Percentiles rank a stretch among this genome's conserved stretches.
These are phyloP conservation scores for Talaromyces sp. DNA, from an alignment of 2,329 filamentous ascomycete species.

Conservation along the genomic window DNA sequence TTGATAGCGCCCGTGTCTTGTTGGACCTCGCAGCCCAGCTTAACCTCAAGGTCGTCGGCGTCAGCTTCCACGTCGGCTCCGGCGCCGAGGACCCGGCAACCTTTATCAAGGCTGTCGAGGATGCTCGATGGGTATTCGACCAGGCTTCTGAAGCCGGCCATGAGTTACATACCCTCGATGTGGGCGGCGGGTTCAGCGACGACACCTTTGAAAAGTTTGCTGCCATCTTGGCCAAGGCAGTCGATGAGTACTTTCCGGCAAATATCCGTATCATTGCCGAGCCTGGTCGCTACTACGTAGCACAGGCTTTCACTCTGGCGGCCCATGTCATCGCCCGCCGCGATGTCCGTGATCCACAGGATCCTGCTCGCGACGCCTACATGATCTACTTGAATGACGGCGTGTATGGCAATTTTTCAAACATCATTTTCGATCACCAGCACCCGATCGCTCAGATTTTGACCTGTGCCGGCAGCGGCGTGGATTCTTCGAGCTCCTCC, in stretches of 20 bases:
- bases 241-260: constrained; percentile 84
- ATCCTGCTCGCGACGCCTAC: constrained; percentile 54
- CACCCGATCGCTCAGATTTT: constrained; percentile 80
- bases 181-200: constrained; percentile 86
- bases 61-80: constrained; percentile 97
- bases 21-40: constrained; percentile 75
- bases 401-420: constrained; percentile 96
- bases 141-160: constrained; percentile 73
- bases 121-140: constrained; percentile 84
- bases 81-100: constrained; percentile 90
- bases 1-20: constrained; percentile 73
- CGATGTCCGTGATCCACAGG: constrained; percentile 67
- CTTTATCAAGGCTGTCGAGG: constrained; percentile 84
- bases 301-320: constrained; percentile 86
- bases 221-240: constrained; percentile 66
- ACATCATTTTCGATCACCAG: constrained; percentile 99
- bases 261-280: constrained; percentile 86
- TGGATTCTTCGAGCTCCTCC: constrained; percentile 10
- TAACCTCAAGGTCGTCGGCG: constrained; percentile 84
- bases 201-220: constrained; percentile 93
- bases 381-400: constrained; percentile 99
- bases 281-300: constrained; percentile 93
- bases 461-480: constrained; percentile 45
- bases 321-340: constrained; percentile 95
- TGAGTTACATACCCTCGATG: constrained; percentile 79